Conservation (phyloP, 2,329 filamentous ascomycete species). For the Aureobasidium sp. region DNA sequence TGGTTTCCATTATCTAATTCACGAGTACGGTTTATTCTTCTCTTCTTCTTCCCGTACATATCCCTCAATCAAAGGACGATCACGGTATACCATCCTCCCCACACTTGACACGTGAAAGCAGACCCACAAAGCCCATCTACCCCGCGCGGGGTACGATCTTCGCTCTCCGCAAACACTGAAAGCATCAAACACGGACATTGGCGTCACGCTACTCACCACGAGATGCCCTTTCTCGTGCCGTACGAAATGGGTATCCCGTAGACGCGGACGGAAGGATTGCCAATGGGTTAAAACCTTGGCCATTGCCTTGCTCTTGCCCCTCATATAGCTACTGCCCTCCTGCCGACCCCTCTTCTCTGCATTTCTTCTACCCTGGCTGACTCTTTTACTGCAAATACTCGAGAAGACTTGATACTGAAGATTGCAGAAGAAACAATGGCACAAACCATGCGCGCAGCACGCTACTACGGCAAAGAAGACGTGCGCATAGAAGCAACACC, state of each 20-base stretch:
- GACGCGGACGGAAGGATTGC: background rate
- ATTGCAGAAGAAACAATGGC: background rate
- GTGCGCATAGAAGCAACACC: constrained; percentile 48
- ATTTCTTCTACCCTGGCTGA: no score
- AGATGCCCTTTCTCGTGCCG: background rate
- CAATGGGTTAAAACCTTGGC: background rate
- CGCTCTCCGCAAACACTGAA: background rate
- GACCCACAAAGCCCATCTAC: background rate
- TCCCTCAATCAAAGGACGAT: no score
- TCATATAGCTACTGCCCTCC: no score
- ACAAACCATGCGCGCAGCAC: constrained; percentile 44
- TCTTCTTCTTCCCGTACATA: no score
- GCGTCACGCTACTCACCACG: background rate
- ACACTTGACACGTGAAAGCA: background rate
- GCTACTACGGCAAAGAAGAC: constrained; percentile 51
- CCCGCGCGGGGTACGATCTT: background rate
- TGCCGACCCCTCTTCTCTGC: background rate
- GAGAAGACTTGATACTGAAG: no score
- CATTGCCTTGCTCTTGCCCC: no score
- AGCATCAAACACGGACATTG: background rate
- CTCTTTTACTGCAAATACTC: background rate
- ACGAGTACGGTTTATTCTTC: no score
- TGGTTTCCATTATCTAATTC: no score
- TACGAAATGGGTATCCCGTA: background rate
- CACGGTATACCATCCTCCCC: background rate